A percentile compares a stretch with the other conserved stretches of the same genome.
Evolutionary conservation across 208 protist genomes (phyloP).

Genomic region (Leishmania martiniquensis): DNA sequence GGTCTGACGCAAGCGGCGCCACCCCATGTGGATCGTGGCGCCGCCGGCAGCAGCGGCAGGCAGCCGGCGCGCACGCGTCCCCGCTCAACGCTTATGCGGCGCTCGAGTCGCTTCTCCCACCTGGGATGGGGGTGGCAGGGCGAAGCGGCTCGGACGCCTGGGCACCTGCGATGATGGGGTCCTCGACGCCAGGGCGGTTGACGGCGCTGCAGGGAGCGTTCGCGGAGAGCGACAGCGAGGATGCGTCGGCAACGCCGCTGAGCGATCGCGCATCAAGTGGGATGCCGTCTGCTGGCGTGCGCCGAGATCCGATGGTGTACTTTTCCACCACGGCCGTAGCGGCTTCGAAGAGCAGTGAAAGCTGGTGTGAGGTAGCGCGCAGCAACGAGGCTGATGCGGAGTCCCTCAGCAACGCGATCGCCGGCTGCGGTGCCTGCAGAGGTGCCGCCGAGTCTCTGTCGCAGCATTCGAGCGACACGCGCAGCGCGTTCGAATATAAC

Average conservation of each 20-base stretch:
- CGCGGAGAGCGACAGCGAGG: constrained; percentile 53
- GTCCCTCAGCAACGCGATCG: not conserved
- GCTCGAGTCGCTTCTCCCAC: constrained; percentile 18
- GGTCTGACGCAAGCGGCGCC: constrained; percentile 11
- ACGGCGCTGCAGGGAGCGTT: constrained; percentile 26
- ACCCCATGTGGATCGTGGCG: constrained; percentile 5
- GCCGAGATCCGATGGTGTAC: constrained; percentile 25
- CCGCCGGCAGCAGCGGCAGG: constrained; percentile 5
- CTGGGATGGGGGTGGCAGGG: not conserved
- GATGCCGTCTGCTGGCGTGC: constrained; percentile 12
- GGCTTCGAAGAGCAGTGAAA: not conserved
- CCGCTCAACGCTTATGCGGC: constrained; percentile 14
- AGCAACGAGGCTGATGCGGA: not conserved
- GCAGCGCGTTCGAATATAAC: not conserved
- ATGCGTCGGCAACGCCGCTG: constrained; percentile 8
- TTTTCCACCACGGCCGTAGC: constrained; percentile 19
- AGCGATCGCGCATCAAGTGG: constrained; percentile 5
- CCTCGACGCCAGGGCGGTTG: constrained; percentile 18
- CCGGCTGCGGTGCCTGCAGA: not conserved
- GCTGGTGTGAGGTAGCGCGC: not conserved
- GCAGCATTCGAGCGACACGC: not conserved
- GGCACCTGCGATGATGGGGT: constrained; percentile 9
- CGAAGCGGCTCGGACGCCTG: not conserved
- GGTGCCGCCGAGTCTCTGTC: not conserved
- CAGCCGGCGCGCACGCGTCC: not conserved